A percentile compares a stretch with the other conserved stretches of the same genome.
These are phyloP conservation scores for Acrocalymma vagum DNA, from an alignment of 2,329 filamentous ascomycete genomes.

Conservation along the genomic window DNA sequence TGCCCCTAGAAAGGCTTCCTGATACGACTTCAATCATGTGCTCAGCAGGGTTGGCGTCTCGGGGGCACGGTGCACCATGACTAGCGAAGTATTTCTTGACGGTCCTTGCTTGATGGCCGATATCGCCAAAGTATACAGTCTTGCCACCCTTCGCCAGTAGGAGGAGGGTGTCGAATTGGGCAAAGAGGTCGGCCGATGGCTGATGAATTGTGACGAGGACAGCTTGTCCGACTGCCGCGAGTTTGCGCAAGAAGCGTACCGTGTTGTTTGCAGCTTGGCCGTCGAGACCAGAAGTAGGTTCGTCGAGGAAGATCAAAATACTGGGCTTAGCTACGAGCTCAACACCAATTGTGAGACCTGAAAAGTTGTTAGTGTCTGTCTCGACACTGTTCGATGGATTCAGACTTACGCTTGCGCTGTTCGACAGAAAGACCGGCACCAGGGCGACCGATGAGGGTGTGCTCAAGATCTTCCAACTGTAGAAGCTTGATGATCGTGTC, in stretches of 20 bases:
- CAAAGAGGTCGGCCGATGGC: conserved; percentile 80
- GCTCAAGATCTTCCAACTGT: conserved; percentile 66
- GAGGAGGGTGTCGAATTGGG: conserved; percentile 81
- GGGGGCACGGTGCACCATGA: conserved; percentile 63
- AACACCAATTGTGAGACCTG: conserved; percentile 66
- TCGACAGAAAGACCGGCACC: conserved; percentile 66
- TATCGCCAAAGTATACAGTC: conserved; percentile 84
- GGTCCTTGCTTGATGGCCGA: conserved; percentile 73
- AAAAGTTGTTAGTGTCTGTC: too few relatives aligned
- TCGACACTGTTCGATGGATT: too few relatives aligned
- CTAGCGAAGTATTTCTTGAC: conserved; percentile 63
- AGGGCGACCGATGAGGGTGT: conserved; percentile 65
- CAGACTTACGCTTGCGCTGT: conserved; percentile 70
- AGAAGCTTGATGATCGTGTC: conserved; percentile 66
- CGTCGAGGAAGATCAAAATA: conserved; percentile 76
- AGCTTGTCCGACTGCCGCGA: conserved; percentile 78
- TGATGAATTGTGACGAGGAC: conserved; percentile 90
- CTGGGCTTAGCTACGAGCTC: conserved; percentile 70
- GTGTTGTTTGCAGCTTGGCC: conserved; percentile 76
- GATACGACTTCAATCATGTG: conserved; percentile 81
- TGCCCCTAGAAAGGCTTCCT: conserved; percentile 42
- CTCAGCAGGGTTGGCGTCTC: conserved; percentile 65
- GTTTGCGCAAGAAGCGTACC: conserved; percentile 75
- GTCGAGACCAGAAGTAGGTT: conserved; percentile 77
- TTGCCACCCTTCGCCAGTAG: conserved; percentile 77